Evolutionary conservation across 2,329 filamentous ascomycete species (phyloP).

Genomic region (Cucurbitaria berberidis): DNA sequence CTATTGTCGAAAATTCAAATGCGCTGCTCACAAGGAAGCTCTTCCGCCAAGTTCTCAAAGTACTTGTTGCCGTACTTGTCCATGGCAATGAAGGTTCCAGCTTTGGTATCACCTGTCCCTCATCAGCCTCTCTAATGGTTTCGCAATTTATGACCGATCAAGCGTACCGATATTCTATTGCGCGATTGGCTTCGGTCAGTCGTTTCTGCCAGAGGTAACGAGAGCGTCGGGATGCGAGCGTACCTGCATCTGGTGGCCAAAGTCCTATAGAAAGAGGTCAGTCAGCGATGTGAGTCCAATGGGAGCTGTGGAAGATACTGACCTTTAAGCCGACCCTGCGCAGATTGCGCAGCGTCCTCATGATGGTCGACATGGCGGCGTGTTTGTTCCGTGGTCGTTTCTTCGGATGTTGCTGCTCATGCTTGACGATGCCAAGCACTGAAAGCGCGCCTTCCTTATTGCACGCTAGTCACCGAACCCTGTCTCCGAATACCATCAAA

Average conservation of each 20-base stretch:
- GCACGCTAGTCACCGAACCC: slow-evolving; percentile 10
- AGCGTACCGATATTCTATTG: slow-evolving; percentile 49
- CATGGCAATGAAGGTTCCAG: slow-evolving; percentile 80
- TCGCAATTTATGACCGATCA: background rate
- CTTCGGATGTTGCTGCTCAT: slow-evolving; percentile 27
- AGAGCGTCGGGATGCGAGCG: slow-evolving; percentile 48
- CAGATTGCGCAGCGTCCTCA: slow-evolving; percentile 85
- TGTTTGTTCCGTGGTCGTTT: slow-evolving; percentile 21
- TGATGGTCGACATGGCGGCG: slow-evolving; percentile 84
- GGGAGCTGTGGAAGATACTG: slow-evolving; percentile 32
- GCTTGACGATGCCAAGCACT: slow-evolving; percentile 34
- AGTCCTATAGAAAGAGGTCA: slow-evolving; percentile 66
- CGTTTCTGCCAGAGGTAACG: slow-evolving; percentile 20
- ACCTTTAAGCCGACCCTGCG: slow-evolving; percentile 90
- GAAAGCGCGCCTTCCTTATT: slow-evolving; percentile 6
- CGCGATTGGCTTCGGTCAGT: slow-evolving; percentile 33
- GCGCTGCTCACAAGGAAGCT: slow-evolving; percentile 77
- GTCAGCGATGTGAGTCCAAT: slow-evolving; percentile 37
- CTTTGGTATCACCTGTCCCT: slow-evolving; percentile 87
- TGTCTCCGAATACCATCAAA: slow-evolving; percentile 31
- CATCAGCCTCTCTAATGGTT: slow-evolving; percentile 33
- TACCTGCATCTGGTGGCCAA: slow-evolving; percentile 92
- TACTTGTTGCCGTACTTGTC: slow-evolving; percentile 97
- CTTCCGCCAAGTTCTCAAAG: slow-evolving; percentile 89
- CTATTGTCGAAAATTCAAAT: background rate